phyloP scores from a whole-genome alignment of 2,329 filamentous ascomycete species.

The Claviceps purpurea region DNA sequence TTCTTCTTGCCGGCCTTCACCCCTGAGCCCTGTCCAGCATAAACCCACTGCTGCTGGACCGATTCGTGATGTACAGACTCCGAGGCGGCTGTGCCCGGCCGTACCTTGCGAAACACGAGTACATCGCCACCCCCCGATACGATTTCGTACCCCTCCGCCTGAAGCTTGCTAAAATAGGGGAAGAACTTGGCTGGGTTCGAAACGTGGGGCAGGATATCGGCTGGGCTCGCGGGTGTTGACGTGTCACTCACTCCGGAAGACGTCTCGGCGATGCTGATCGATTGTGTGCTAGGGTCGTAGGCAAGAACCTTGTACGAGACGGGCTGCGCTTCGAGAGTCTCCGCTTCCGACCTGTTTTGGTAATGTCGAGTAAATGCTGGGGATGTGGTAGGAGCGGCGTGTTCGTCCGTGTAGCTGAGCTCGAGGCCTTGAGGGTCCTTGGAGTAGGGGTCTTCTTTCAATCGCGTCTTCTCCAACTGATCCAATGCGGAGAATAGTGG shows the following conservation, averaged over 20 bases:
- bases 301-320: constrained; percentile 49
- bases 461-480: constrained; percentile 5
- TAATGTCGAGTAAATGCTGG: constrained; percentile 24
- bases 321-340: constrained; percentile 3
- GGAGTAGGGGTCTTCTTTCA: constrained; percentile 26
- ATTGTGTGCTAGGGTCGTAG: constrained; percentile 46
- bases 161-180: constrained; percentile 44
- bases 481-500: constrained; percentile 2
- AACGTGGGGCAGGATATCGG: constrained; percentile 46
- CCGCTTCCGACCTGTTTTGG: background rate
- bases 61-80: constrained; percentile 40
- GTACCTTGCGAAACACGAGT: constrained; percentile 52
- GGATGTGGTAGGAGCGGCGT: constrained; percentile 19
- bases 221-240: constrained; percentile 39
- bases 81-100: constrained; percentile 9
- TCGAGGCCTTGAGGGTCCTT: constrained; percentile 34
- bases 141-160: constrained; percentile 52
- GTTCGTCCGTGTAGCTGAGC: constrained; percentile 32
- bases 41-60: constrained; percentile 25
- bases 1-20: constrained; percentile 26
- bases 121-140: constrained; percentile 49
- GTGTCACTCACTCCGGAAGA: constrained; percentile 38
- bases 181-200: constrained; percentile 53
- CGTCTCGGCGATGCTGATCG: constrained; percentile 46
- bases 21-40: constrained; percentile 13